Evolutionary conservation across 176 grass and related monocot species (phyloP), one percentile per base, ranked within the genome.

Genomic region (Echinochloa phyllopogon): DNA sequence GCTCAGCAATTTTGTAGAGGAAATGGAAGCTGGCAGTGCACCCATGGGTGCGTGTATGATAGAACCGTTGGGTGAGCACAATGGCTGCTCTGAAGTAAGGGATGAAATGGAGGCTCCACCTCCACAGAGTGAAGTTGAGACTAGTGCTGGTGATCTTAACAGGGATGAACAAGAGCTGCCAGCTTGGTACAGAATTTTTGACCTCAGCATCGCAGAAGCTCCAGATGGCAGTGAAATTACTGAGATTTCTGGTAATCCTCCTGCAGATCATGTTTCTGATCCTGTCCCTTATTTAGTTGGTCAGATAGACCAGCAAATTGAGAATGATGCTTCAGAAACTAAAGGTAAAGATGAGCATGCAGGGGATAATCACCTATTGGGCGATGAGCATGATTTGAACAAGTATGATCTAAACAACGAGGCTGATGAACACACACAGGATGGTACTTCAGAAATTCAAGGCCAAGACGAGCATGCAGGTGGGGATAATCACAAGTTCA

Each of bases 111-210:
- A 67, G 79, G 40, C 76, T 89, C 63, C 48, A 45, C 71, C 65
- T 84, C 63, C 56, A 45, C 71, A 77, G 29, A 45, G 20, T 74
- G 47, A 77, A 65, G 43, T 41, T 63, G 81, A 82, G 80, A 64
- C 59, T 92, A 49, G 20, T 69, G 55, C 53, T 66, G 52, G 5
- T 16, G 57, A 59, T 60, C 61, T 74, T 72, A 60, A 23, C 60
- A 78, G 61, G 82, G 88, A 90, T 53, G 81, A 87, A 44, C 84
- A 84, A 84, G 84, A 90, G 2, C 76, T 83, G 67, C 81, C 81
- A 27, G 42, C 76, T 69, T 87, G 84, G 82, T 87, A 77, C 7
- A 41, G 74, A 53, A 81, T 87, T 55, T 89, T 93, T 85, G 81
- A 93, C 65, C 85, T 93, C 27, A 90, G 87, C 14, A 48, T 78